These are phyloP conservation scores for Rhodomyrtus tomentosa DNA, from an alignment of 345 rosid genomes.

Conservation along the genomic window DNA sequence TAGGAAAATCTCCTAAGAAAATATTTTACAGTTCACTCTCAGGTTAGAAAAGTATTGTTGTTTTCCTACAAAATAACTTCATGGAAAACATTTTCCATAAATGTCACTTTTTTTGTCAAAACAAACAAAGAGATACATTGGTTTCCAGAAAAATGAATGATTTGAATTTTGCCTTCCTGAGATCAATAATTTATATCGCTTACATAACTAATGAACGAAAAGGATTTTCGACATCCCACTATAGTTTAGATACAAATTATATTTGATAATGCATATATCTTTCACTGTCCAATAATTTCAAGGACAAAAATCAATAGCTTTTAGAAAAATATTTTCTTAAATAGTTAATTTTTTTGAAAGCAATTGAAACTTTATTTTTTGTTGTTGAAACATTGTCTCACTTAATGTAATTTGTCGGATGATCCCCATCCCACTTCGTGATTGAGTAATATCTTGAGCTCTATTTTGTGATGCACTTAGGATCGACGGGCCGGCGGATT, in stretches of 20 bases:
- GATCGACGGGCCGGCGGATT: too few species aligned
- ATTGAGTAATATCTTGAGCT: background rate
- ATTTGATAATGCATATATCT: background rate
- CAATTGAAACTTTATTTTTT: background rate
- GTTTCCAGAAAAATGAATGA: background rate
- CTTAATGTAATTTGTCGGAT: background rate
- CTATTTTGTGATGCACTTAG: too few species aligned
- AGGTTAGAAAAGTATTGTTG: too few species aligned
- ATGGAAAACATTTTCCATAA: too few species aligned
- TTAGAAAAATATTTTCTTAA: background rate
- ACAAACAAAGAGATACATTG: background rate
- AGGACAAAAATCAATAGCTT: too few species aligned
- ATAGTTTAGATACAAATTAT: background rate
- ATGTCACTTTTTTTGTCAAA: too few species aligned
- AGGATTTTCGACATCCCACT: rapidly evolving
- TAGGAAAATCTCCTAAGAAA: too few species aligned
- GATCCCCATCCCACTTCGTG: background rate
- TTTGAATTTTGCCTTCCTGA: background rate
- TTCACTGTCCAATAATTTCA: too few species aligned
- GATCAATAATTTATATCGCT: background rate
- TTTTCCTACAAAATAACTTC: too few species aligned
- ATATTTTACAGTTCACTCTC: too few species aligned
- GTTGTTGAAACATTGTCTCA: background rate
- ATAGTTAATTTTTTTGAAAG: background rate
- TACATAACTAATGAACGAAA: background rate